Conservation (phyloP, 2,329 filamentous ascomycete genomes). For the Scytalidium sp. region DNA sequence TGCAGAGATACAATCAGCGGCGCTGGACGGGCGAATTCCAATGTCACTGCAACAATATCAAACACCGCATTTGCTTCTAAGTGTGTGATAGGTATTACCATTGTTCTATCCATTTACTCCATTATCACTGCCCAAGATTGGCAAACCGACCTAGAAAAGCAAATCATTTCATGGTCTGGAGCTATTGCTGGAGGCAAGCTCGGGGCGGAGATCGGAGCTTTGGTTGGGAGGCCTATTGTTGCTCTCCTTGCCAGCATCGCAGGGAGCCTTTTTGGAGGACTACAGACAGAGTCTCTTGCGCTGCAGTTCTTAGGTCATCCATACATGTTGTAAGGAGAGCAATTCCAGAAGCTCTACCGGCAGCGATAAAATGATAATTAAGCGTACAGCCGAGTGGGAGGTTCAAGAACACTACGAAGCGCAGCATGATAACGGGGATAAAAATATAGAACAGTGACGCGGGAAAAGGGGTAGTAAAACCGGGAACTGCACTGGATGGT, state of each 20-base stretch:
- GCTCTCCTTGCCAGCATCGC: background rate
- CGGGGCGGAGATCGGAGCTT: background rate
- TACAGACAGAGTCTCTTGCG: background rate
- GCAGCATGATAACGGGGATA: background rate
- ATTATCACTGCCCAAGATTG: background rate
- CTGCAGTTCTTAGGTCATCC: too few relatives aligned
- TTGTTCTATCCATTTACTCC: background rate
- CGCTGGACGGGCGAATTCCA: background rate
- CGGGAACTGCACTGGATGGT: too few relatives aligned
- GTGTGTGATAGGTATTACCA: background rate
- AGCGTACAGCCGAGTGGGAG: slow-evolving; percentile 13
- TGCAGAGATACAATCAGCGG: background rate
- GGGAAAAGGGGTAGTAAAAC: too few relatives aligned
- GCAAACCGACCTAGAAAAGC: background rate
- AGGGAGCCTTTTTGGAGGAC: background rate
- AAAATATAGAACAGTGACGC: background rate
- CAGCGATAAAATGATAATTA: slow-evolving; percentile 15
- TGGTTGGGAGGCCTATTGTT: background rate
- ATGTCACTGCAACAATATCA: background rate
- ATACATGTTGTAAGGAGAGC: slow-evolving; percentile 5
- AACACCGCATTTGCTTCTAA: background rate
- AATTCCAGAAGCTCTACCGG: slow-evolving; percentile 9
- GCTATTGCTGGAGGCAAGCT: background rate
- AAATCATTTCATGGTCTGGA: background rate
- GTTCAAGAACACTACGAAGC: slow-evolving; percentile 7